Evolutionary conservation across 164 flowering plant species (phyloP).

Genomic region (Warburgia ugandensis): DNA sequence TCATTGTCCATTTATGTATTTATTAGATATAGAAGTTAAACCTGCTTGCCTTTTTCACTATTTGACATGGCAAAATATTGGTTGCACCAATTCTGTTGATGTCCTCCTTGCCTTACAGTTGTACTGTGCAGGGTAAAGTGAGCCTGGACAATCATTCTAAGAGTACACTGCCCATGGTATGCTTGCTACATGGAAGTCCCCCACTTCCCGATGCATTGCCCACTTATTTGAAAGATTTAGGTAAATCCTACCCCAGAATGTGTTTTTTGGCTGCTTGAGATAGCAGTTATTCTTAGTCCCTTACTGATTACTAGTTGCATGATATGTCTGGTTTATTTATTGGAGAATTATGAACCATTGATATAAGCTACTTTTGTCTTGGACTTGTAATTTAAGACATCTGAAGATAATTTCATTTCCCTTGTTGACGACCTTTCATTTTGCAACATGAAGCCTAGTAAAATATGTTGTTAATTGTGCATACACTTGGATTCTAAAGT

Average conservation of each 20-base stretch:
- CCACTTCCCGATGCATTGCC: conserved; percentile 66
- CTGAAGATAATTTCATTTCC: not conserved
- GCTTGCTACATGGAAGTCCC: conserved; percentile 74
- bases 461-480: no score
- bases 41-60: not conserved
- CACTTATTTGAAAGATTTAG: conserved; percentile 32
- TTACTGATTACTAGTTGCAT: not conserved
- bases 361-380: not conserved
- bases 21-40: not conserved
- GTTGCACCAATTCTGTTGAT: not conserved
- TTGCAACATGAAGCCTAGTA: no score
- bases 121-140: conserved; percentile 31
- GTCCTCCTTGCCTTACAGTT: conserved; percentile 1
- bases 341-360: not conserved
- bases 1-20: not conserved
- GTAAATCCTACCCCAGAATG: conserved; percentile 18
- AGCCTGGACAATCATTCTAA: conserved; percentile 20
- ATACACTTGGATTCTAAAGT: no score
- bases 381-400: no score
- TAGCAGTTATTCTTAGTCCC: no score
- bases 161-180: conserved; percentile 47
- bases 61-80: not conserved
- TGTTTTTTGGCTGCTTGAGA: not conserved
- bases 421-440: not conserved
- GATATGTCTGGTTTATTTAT: not conserved